These are phyloP conservation scores for Dipodascus geniculatus DNA, from an alignment of 805 yeast species.

Conservation along the genomic window DNA sequence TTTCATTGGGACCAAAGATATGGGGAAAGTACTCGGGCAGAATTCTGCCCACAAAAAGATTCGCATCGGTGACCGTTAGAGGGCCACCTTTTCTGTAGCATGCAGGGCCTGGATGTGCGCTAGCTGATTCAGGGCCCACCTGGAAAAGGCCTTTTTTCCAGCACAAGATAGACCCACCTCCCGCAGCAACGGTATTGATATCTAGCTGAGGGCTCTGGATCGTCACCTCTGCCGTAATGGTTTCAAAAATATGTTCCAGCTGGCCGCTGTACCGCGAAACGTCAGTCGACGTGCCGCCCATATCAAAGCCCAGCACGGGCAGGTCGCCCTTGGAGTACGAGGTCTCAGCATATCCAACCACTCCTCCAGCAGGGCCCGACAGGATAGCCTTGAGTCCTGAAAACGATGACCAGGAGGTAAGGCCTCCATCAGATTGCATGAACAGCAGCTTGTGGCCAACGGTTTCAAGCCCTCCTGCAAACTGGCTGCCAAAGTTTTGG, in stretches of 20 bases:
- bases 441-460: constrained; percentile 33
- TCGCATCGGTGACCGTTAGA: constrained; percentile 77
- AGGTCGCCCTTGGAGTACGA: constrained; percentile 44
- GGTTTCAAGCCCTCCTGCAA: constrained; percentile 38
- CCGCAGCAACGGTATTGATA: constrained; percentile 75
- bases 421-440: constrained; percentile 96
- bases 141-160: constrained; percentile 64
- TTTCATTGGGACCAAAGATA: constrained; percentile 72
- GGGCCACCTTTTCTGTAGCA: constrained; percentile 81
- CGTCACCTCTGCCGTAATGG: constrained; percentile 72
- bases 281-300: constrained; percentile 90
- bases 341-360: constrained; percentile 83
- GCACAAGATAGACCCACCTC: constrained; percentile 61
- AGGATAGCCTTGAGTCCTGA: constrained; percentile 81
- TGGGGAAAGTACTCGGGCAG: constrained; percentile 67
- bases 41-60: constrained; percentile 57
- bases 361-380: constrained; percentile 98
- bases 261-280: constrained; percentile 63
- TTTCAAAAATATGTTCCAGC: constrained; percentile 70
- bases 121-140: constrained; percentile 82
- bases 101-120: constrained; percentile 85
- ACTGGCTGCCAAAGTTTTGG: constrained; percentile 48
- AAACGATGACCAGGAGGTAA: constrained; percentile 71
- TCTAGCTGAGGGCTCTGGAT: constrained; percentile 79
- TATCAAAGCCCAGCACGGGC: constrained; percentile 73